A percentile compares a stretch with the other conserved stretches of the same genome.
Evolutionary conservation across 2,329 filamentous ascomycete species (phyloP).

Genomic region (Fusarium algeriense): DNA sequence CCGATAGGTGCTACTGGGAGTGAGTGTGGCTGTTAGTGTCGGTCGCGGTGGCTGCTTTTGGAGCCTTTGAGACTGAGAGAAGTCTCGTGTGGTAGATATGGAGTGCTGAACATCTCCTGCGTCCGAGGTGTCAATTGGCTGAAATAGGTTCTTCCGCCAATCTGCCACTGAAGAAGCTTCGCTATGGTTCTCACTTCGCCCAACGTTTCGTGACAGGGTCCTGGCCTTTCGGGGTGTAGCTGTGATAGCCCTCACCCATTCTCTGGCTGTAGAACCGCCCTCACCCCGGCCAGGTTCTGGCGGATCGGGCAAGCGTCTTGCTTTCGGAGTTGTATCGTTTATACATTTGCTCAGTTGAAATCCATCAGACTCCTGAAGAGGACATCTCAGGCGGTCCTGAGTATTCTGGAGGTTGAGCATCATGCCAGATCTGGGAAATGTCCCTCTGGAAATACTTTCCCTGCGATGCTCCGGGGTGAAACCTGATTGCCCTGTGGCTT

Average conservation of each 20-base stretch:
- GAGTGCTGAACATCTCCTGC: conserved; percentile 1
- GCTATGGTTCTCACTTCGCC: neutral
- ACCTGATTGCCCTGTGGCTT: conserved; percentile 31
- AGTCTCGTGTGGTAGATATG: conserved; percentile 19
- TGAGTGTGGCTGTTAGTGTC: conserved; percentile 2
- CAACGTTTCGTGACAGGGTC: conserved; percentile 1
- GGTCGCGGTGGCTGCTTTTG: conserved; percentile 10
- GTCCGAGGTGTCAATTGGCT: neutral
- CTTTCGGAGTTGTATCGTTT: conserved; percentile 5
- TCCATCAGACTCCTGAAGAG: conserved; percentile 1
- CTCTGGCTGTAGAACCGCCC: conserved; percentile 7
- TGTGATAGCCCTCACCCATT: conserved; percentile 23
- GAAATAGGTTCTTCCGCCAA: neutral
- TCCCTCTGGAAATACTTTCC: neutral
- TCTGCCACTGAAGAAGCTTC: neutral
- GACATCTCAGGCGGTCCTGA: conserved; percentile 21
- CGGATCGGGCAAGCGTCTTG: conserved; percentile 5
- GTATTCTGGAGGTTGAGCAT: conserved; percentile 35
- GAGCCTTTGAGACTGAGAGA: conserved; percentile 13
- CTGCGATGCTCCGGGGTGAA: conserved; percentile 39
- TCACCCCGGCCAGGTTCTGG: conserved; percentile 4
- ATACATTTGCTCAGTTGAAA: neutral
- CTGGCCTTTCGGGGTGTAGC: conserved; percentile 23
- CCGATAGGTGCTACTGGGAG: conserved; percentile 9
- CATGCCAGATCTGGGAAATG: conserved; percentile 21